Percentiles rank a stretch among this genome's conserved stretches.
phyloP scores from a whole-genome alignment of 768 basidiomycete genomes.

The Mycena rebaudengoi region DNA sequence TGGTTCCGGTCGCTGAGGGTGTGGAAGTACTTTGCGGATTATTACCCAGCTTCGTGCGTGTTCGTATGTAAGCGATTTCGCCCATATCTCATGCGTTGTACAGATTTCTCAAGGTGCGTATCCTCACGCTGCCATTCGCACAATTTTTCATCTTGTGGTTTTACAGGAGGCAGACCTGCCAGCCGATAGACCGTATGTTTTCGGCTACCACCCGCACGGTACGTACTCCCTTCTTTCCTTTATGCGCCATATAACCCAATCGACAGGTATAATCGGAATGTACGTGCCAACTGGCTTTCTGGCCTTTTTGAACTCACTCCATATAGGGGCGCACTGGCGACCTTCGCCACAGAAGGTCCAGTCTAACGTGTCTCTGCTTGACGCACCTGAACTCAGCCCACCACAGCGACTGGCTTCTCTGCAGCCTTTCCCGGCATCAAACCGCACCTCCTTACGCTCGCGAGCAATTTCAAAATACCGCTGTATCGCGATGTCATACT shows the following conservation, averaged over 20 bases:
- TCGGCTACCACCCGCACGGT: constrained; percentile 99
- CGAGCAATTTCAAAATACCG: constrained; percentile 91
- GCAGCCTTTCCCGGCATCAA: constrained; percentile 87
- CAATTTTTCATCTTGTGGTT: constrained; percentile 9
- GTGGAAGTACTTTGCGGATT: constrained; percentile 93
- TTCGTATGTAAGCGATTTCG: background rate
- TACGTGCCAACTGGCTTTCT: constrained; percentile 48
- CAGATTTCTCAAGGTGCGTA: constrained; percentile 61
- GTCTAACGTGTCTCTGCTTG: background rate
- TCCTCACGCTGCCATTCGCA: constrained; percentile 4
- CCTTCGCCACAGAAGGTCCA: constrained; percentile 93
- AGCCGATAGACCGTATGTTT: constrained; percentile 91
- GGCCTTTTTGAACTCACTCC: background rate
- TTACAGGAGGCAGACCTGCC: constrained; percentile 88
- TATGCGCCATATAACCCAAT: constrained; percentile 11
- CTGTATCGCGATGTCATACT: constrained; percentile 93
- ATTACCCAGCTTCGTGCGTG: constrained; percentile 89
- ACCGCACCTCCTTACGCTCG: constrained; percentile 91
- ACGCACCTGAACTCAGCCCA: background rate
- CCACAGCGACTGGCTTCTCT: constrained; percentile 88
- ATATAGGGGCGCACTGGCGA: constrained; percentile 88
- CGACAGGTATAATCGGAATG: constrained; percentile 95
- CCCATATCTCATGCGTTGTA: constrained; percentile 34
- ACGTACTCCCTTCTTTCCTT: constrained; percentile 29
- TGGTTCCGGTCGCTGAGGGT: constrained; percentile 77